Conservation (phyloP, 1,139 yeast species). For the Candida glucosophila region DNA sequence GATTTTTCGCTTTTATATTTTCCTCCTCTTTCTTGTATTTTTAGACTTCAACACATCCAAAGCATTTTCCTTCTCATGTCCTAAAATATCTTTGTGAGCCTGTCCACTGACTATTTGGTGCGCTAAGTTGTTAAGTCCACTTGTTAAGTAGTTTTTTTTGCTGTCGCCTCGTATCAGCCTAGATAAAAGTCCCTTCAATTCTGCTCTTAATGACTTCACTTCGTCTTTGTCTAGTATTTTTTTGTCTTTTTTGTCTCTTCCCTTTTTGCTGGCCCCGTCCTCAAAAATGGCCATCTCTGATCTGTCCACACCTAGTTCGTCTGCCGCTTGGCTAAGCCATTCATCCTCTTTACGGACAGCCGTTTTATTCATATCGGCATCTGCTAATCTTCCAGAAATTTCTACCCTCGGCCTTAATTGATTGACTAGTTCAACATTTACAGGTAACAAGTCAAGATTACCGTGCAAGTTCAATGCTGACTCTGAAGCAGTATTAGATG, state of each 20-base stretch:
- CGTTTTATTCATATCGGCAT: conserved; percentile 50
- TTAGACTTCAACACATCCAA: conserved; percentile 47
- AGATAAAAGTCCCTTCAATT: conserved; percentile 48
- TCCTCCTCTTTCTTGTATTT: conserved; percentile 9
- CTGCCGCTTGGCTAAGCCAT: conserved; percentile 90
- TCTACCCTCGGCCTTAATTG: conserved; percentile 64
- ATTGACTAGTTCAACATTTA: conserved; percentile 64
- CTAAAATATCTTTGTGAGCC: conserved; percentile 63
- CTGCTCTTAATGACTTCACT: conserved; percentile 37
- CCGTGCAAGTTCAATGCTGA: conserved; percentile 27
- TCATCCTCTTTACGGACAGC: conserved; percentile 62
- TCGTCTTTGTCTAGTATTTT: conserved; percentile 47
- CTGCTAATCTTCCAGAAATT: conserved; percentile 69
- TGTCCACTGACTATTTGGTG: conserved; percentile 70
- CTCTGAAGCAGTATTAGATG: conserved; percentile 21
- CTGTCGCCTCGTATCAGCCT: conserved; percentile 60
- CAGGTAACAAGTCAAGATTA: conserved; percentile 65
- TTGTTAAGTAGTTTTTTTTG: conserved; percentile 72
- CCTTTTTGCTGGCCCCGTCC: conserved; percentile 59
- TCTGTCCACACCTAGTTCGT: conserved; percentile 73
- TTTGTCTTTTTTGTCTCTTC: conserved; percentile 50
- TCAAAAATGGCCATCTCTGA: conserved; percentile 51
- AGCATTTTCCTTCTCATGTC: conserved; percentile 63
- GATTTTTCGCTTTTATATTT: conserved; percentile 8
- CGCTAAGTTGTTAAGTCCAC: conserved; percentile 79